A percentile compares a stretch with the other conserved stretches of the same genome.
phyloP scores from a whole-genome alignment of 2,329 filamentous ascomycete genomes.

The Trichoderma cornu-damae region DNA sequence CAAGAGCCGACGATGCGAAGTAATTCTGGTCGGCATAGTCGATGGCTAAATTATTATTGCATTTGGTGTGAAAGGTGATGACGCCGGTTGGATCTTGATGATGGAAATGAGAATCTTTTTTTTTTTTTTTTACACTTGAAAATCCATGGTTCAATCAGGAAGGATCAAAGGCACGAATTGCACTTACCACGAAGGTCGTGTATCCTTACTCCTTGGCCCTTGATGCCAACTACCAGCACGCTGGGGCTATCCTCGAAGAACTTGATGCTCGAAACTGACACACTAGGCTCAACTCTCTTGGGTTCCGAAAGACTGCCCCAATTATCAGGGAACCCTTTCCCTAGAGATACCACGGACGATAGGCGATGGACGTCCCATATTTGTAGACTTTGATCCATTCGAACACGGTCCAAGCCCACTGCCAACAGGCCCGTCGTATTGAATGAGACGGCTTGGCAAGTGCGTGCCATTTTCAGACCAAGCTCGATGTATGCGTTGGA shows the following conservation, averaged over 20 bases:
- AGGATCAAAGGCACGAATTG: conserved; percentile 1
- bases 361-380: conserved; percentile 72
- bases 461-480: conserved; percentile 67
- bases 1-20: conserved; percentile 73
- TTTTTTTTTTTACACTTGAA: background rate
- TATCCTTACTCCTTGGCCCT: conserved; percentile 67
- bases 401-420: conserved; percentile 72
- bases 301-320: conserved; percentile 51
- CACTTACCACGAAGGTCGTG: conserved; percentile 69
- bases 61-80: conserved; percentile 59
- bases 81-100: conserved; percentile 46
- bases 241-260: conserved; percentile 76
- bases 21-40: conserved; percentile 78
- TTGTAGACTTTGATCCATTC: conserved; percentile 76
- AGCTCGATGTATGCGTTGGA: conserved; percentile 62
- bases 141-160: background rate
- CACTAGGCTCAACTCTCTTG: conserved; percentile 56
- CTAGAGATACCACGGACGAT: conserved; percentile 43
- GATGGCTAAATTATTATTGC: conserved; percentile 68
- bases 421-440: conserved; percentile 67
- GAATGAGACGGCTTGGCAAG: conserved; percentile 77
- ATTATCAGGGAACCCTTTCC: conserved; percentile 47
- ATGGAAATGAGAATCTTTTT: background rate
- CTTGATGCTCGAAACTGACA: conserved; percentile 75
- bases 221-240: conserved; percentile 69